Conservation (phyloP, 805 yeast genomes). For the Priceomyces carsonii region DNA sequence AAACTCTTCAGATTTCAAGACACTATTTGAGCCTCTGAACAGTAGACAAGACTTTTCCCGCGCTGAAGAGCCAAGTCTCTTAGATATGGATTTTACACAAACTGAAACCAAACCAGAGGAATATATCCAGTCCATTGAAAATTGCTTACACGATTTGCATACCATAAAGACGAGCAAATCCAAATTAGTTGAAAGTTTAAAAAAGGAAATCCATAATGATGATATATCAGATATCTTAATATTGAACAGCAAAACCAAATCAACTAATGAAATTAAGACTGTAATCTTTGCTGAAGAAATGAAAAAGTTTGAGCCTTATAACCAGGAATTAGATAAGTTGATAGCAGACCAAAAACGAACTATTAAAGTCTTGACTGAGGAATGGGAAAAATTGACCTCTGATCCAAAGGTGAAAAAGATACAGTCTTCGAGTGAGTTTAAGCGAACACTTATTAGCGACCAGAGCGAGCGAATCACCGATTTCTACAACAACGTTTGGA, state of each 20-base stretch:
- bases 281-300: conserved; percentile 67
- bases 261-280: conserved; percentile 57
- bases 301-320: conserved; percentile 70
- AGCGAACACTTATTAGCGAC: conserved; percentile 29
- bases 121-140: conserved; percentile 52
- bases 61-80: conserved; percentile 44
- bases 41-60: conserved; percentile 8
- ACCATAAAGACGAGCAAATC: conserved; percentile 64
- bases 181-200: conserved; percentile 62
- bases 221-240: conserved; percentile 80
- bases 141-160: conserved; percentile 59
- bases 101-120: conserved; percentile 24
- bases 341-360: conserved; percentile 62
- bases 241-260: conserved; percentile 55
- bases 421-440: conserved; percentile 45
- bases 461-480: conserved; percentile 37
- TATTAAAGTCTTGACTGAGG: conserved; percentile 29
- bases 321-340: conserved; percentile 65
- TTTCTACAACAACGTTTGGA: conserved; percentile 57
- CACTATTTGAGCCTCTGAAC: conserved; percentile 18
- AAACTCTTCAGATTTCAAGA: conserved; percentile 37
- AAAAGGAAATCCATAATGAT: conserved; percentile 70
- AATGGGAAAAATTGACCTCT: conserved; percentile 29
- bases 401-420: conserved; percentile 38
- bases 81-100: conserved; percentile 65